A percentile compares a stretch with the other conserved stretches of the same genome.
phyloP scores from a whole-genome alignment of 257 asterid species.

The Pogostemon cablin region DNA sequence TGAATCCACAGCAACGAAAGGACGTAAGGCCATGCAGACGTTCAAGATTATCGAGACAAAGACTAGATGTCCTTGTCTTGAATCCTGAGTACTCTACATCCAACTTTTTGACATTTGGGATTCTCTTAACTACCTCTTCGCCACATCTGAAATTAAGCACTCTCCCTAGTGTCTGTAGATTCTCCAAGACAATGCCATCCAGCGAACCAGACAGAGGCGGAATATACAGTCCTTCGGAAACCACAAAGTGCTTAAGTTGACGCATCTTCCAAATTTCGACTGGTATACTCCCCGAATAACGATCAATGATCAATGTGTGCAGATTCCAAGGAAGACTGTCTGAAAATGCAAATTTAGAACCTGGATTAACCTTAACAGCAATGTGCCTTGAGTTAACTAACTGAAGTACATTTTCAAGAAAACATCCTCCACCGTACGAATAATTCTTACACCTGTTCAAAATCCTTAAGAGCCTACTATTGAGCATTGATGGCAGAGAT shows the following conservation, averaged over 20 bases:
- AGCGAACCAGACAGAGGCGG: background rate
- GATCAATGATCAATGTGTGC: background rate
- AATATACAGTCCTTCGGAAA: background rate
- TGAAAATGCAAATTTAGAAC: background rate
- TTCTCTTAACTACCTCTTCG: background rate
- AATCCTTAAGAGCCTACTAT: constrained; percentile 4
- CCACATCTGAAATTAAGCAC: background rate
- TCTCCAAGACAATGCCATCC: background rate
- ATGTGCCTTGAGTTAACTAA: constrained; percentile 25
- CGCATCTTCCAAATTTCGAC: constrained; percentile 13
- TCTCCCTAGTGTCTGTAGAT: background rate
- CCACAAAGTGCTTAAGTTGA: background rate
- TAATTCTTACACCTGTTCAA: background rate
- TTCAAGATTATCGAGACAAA: background rate
- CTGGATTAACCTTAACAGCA: background rate
- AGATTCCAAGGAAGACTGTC: constrained; percentile 1
- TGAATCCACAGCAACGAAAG: background rate
- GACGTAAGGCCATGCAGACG: background rate
- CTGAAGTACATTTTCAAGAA: background rate
- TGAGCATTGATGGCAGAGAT: background rate
- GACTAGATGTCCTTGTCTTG: background rate
- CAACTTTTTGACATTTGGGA: constrained; percentile 16
- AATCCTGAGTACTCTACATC: background rate
- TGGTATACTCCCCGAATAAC: background rate
- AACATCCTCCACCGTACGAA: background rate